A percentile compares a stretch with the other conserved stretches of the same genome.
Evolutionary conservation across 1,284 basidiomycete species (phyloP).

Genomic region (Neolentinus lepideus): DNA sequence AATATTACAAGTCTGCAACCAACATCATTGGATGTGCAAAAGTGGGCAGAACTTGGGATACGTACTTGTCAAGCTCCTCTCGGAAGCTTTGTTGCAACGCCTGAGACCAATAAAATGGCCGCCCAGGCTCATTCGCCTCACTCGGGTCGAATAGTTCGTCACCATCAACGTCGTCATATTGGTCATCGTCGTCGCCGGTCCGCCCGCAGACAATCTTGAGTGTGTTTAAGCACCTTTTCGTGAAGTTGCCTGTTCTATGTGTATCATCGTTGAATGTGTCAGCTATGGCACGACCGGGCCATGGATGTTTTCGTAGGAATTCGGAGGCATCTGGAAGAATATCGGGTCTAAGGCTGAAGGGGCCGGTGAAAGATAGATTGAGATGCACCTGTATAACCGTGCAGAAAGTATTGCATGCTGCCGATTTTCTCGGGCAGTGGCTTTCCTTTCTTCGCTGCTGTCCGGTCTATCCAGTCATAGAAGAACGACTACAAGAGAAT

Average conservation of each 20-base stretch:
- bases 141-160: slow-evolving; percentile 66
- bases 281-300: slow-evolving; percentile 77
- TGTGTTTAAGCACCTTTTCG: slow-evolving; percentile 59
- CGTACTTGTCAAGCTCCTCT: slow-evolving; percentile 82
- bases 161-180: slow-evolving; percentile 58
- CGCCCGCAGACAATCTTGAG: slow-evolving; percentile 73
- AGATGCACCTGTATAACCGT: slow-evolving; percentile 67
- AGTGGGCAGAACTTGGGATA: slow-evolving; percentile 4
- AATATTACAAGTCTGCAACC: slow-evolving; percentile 66
- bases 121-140: slow-evolving; percentile 39
- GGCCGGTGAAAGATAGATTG: background rate
- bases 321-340: slow-evolving; percentile 67
- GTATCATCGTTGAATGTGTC: slow-evolving; percentile 82
- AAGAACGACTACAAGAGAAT: slow-evolving; percentile 61
- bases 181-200: slow-evolving; percentile 66
- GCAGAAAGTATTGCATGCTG: slow-evolving; percentile 84
- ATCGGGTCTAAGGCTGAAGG: background rate
- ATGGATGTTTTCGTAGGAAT: slow-evolving; percentile 80
- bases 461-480: slow-evolving; percentile 84
- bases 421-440: slow-evolving; percentile 81
- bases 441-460: slow-evolving; percentile 73
- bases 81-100: slow-evolving; percentile 74
- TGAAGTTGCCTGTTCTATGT: slow-evolving; percentile 56
- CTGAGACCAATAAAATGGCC: slow-evolving; percentile 78
- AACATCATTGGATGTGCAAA: slow-evolving; percentile 6